A percentile compares a stretch with the other conserved stretches of the same genome.
Evolutionary conservation across 768 basidiomycete genomes (phyloP).

Genomic region (Boletus rubroflammeus): DNA sequence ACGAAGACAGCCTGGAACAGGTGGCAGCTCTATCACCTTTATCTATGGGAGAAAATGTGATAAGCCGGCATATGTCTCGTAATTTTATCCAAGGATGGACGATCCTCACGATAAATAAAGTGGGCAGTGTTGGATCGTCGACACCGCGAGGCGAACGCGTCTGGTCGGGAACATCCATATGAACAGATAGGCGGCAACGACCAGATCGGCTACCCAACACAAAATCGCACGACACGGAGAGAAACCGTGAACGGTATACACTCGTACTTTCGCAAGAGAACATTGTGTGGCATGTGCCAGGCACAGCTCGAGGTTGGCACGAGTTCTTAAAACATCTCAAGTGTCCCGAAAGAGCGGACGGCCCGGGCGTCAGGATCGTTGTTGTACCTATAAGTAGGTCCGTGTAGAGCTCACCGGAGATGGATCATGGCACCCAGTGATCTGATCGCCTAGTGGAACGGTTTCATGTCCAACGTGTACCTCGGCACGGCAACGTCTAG

Average conservation of each 20-base stretch:
- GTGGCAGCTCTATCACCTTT: slow-evolving; percentile 19
- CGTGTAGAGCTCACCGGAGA: background rate
- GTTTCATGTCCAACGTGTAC: slow-evolving; percentile 1
- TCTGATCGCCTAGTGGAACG: background rate
- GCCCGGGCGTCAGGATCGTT: background rate
- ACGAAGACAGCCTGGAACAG: background rate
- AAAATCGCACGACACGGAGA: background rate
- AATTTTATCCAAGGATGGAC: background rate
- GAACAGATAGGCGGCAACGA: background rate
- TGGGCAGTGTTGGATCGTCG: slow-evolving; percentile 12
- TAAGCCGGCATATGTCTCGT: slow-evolving; percentile 12
- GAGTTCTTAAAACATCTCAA: background rate
- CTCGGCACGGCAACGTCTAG: background rate
- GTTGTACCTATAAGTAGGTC: slow-evolving; percentile 1
- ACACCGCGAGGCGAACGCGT: slow-evolving; percentile 5
- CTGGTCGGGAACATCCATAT: background rate
- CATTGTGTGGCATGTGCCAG: slow-evolving; percentile 10
- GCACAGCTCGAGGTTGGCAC: slow-evolving; percentile 5
- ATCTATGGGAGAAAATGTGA: slow-evolving; percentile 12
- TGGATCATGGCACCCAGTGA: background rate
- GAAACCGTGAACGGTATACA: background rate
- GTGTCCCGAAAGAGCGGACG: background rate
- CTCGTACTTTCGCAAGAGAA: no score
- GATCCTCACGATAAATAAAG: slow-evolving; percentile 10
- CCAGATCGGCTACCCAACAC: background rate